These are phyloP conservation scores for Helianthus annuus DNA, from an alignment of 129 eudicot species.

Conservation along the genomic window HanXRQr2.0-SUNRISE NC_035447.2:129762009-129762508, in stretches of 20 bases:
- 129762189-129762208: slow-evolving; percentile 97
- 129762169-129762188: slow-evolving; percentile 90
- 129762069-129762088: slow-evolving; percentile 95
- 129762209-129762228: slow-evolving; percentile 87
- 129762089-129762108: slow-evolving; percentile 96
- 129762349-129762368: slow-evolving; percentile 94
- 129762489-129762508: slow-evolving; percentile 64
- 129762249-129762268: slow-evolving; percentile 95
- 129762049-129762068: slow-evolving; percentile 96
- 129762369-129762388: slow-evolving; percentile 98
- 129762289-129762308: slow-evolving; percentile 97
- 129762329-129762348: slow-evolving; percentile 89
- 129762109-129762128: slow-evolving; percentile 91
- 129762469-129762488: slow-evolving; percentile 92
- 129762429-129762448: slow-evolving; percentile 86
- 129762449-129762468: slow-evolving; percentile 92
- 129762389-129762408: slow-evolving; percentile 54
- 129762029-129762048: slow-evolving; percentile 92
- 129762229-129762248: slow-evolving; percentile 90
- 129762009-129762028: slow-evolving; percentile 99
- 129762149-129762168: slow-evolving; percentile 98
- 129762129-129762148: slow-evolving; percentile 91
- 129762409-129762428: slow-evolving; percentile 81
- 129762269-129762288: slow-evolving; percentile 96
- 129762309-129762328: slow-evolving; percentile 89